Conservation (phyloP, 768 basidiomycete genomes). For the Bullera alba region DNA sequence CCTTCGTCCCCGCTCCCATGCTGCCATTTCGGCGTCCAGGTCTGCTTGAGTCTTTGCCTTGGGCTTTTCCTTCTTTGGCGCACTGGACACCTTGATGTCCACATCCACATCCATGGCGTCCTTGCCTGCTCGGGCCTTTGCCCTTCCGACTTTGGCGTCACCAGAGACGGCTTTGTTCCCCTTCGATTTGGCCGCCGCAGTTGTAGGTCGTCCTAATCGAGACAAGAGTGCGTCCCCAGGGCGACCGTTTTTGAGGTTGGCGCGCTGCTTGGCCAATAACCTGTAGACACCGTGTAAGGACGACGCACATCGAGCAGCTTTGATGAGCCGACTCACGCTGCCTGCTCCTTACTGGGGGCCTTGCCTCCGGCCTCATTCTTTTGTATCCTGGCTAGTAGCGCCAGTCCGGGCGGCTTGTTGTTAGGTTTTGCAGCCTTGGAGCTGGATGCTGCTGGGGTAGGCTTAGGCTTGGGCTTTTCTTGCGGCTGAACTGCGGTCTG, state of each 20-base stretch:
- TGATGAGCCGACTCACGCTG: constrained; percentile 23
- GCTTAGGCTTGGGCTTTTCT: neutral
- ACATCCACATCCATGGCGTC: constrained; percentile 32
- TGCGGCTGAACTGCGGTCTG: neutral
- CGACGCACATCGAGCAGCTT: too few species aligned
- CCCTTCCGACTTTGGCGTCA: constrained; percentile 22
- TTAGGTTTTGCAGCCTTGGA: neutral
- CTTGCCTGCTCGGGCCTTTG: constrained; percentile 19
- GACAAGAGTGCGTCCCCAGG: constrained; percentile 23
- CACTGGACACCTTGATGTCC: neutral
- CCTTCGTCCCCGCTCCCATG: constrained; percentile 24
- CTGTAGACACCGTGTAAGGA: too few species aligned
- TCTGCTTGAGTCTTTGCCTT: constrained; percentile 29
- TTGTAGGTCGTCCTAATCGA: constrained; percentile 12
- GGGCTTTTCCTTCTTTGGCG: constrained; percentile 11
- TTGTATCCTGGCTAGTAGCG: constrained; percentile 21
- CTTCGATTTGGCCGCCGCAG: constrained; percentile 11
- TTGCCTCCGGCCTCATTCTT: neutral
- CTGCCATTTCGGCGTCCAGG: constrained; percentile 39
- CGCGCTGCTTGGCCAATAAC: constrained; percentile 26
- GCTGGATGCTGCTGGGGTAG: neutral
- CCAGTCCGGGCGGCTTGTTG: constrained; percentile 25
- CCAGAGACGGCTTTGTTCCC: constrained; percentile 1
- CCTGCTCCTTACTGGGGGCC: constrained; percentile 14
- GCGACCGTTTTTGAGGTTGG: constrained; percentile 16